Base-by-base conservation (phyloP, 768 basidiomycete genomes). In the Cyathus striatus region DNA sequence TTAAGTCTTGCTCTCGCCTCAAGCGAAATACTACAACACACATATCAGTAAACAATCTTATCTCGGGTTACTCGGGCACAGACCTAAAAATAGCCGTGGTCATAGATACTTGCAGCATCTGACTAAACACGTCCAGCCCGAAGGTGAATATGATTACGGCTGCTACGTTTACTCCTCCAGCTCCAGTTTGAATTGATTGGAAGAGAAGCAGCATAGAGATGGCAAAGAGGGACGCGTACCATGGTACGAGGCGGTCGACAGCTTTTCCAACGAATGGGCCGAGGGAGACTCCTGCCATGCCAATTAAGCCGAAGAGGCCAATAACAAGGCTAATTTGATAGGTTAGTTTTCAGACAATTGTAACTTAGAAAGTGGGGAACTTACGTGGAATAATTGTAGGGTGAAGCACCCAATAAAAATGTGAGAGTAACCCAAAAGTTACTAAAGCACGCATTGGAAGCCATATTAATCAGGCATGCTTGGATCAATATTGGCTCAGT, bases 401-500 rank as follows among this genome's bases (percentile, higher is more conserved):
- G 85, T 3, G 79, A 61, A 4, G 81, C 86, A 6, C 81, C 83
- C 2, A 95, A 78, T 17, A 92, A 65, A 66, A 92, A 94, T 0
- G 90, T 90, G 46, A 88, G 59, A 1, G 84, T 86, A 3, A 86
- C 83, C 84, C 84, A 82, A 49, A 79, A 82, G 49, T 68, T 74
- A 9, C 65, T 70, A 52, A 75, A 76, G 39, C 64, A 81, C 40
- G 78, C 82, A 20, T 81, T 82, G 45, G 73, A 75, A 12, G 70
- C 73, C 13, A 88, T 55, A 49, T 79, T 76, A 53, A 88, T 69
- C 48, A 88, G 59, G 46, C 73, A 67, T 2, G 72, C 66, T 58
- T 93, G 90, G 7, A 90, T 72, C 23, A 94, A 64, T 17, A 84
- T 63, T 0, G 91, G 90, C 59, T 93, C 87, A 0, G 85, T 92